Evolutionary conservation across 768 basidiomycete species (phyloP), one percentile per base, ranked within the genome.

Genomic region (Multifurca ochricompacta): DNA sequence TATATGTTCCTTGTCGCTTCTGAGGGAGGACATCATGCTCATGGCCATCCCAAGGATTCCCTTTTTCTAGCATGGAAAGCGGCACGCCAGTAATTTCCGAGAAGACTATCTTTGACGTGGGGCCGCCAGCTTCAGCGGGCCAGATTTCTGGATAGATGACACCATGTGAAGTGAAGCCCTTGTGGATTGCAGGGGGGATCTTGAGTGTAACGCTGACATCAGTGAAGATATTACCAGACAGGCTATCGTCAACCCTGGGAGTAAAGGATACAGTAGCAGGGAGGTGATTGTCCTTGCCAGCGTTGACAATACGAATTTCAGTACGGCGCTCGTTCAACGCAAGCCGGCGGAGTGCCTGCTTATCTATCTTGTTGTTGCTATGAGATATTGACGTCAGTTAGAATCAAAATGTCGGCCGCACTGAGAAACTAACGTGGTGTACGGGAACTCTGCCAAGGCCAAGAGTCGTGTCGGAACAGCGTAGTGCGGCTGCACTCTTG

Each of bases 1-100:
- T n/a, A 30, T 60, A 43, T 62, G 71, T 74, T n/a, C 73, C 69
- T 50, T 81, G 71, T 8, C 60, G 70, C 64, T 83, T 81, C 23
- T 73, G 68, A 2, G 81, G 80, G 1, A 81, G 59, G 11, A 62
- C 64, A 47, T 78, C 78, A 35, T 80, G 70, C 43, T 73, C 64
- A 63, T 79, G 80, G 6, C 77, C 79, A 18, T 76, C 71, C 80
- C 79, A 81, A n/a, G 37, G 11, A 28, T 56, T 43, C 16, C 55
- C 61, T 35, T 63, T 66, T 55, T 69, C 66, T 27, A 62, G 34
- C 4, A 57, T 54, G 7, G 65, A 59, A 13, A 36, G 39, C 2
- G 49, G 46, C 16, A 39, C 25, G 23, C 34, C 36, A 40, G 5
- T 37, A 6, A 27, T 27, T 6, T 25, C 16, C n/a, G 27, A 8